phyloP scores from a whole-genome alignment of 495 filamentous ascomycete genomes.

The Xylaria castorea region DNA sequence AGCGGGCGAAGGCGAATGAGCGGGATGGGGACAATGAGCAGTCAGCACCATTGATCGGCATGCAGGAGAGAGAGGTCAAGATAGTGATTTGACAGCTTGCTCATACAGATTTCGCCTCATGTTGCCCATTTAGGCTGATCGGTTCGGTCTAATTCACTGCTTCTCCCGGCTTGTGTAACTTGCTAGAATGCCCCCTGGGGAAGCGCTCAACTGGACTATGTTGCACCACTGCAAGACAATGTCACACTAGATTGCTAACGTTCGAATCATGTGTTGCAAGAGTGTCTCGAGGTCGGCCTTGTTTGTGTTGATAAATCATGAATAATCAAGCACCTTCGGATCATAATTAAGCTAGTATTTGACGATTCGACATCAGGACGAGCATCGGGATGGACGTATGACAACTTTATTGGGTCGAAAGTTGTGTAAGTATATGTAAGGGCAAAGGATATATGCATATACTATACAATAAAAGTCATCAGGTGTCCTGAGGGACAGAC shows the following conservation, averaged over 20 bases:
- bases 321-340: conserved; percentile 1
- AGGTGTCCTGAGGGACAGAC: background rate
- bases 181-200: conserved; percentile 4
- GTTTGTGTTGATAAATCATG: conserved; percentile 3
- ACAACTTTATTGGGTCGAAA: background rate
- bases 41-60: conserved; percentile 4
- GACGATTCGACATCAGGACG: background rate
- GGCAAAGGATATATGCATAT: background rate
- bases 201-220: background rate
- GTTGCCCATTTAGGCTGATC: conserved; percentile 20
- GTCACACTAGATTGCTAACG: conserved; percentile 21
- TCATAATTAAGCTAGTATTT: background rate
- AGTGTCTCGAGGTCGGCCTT: conserved; percentile 9
- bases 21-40: conserved; percentile 15
- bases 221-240: conserved; percentile 8
- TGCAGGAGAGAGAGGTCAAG: background rate
- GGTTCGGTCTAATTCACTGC: background rate
- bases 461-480: background rate
- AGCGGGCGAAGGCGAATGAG: conserved; percentile 4
- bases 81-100: background rate
- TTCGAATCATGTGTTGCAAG: conserved; percentile 12
- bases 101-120: conserved; percentile 21
- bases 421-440: background rate
- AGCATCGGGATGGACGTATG: background rate
- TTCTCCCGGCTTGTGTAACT: conserved; percentile 18